Evolutionary conservation across 148 eudicot genomes (phyloP), one percentile per base, ranked within the genome.

Genomic region (Heliosperma pusillum): DNA sequence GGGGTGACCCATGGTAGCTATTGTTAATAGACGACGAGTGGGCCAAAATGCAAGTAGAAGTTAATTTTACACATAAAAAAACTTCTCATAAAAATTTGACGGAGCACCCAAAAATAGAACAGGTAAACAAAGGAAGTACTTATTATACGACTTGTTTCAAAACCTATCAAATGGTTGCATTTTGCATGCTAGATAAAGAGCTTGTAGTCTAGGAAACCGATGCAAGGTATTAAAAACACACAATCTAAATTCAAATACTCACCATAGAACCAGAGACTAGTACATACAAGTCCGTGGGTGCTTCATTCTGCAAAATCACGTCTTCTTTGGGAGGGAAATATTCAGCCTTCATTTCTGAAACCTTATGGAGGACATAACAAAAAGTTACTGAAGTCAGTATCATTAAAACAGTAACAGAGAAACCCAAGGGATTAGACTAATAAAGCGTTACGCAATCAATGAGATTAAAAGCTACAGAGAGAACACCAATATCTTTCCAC

Each of bases 261-360:
- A 92, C 97, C 80, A 89, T 85, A 68, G 89, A 80, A 42, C 97
- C 97, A 71, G 86, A 83, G 60, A 93, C 96, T 29, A 93, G 76
- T 47, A 93, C 87, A 79, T 93, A 93, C 42, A 93, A 66, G 74
- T 93, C 96, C 0, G 93, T 87, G 29, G 97, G 91, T 57, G 97
- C 93, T 85, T 93, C 97, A 79, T 93, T 93, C 83, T 89, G 88
- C 85, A 93, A 78, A 65, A 93, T 86, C 70, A 93, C 91, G 78
- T 93, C 96, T 86, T 93, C 97, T 80, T 77, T 87, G 16, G 97
- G 96, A 73, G 96, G 91, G 78, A 89, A 93, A 74, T 92, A 92
- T 83, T 90, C 97, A 8, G 93, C 87, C 79, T 87, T 92, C 97
- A 90, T 92, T 86, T 90, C 97, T 40, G 97, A 74, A 60, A 90